Percentiles rank a stretch among this genome's conserved stretches.
phyloP scores from a whole-genome alignment of 768 basidiomycete species.

The Kwoniella europaea region DNA sequence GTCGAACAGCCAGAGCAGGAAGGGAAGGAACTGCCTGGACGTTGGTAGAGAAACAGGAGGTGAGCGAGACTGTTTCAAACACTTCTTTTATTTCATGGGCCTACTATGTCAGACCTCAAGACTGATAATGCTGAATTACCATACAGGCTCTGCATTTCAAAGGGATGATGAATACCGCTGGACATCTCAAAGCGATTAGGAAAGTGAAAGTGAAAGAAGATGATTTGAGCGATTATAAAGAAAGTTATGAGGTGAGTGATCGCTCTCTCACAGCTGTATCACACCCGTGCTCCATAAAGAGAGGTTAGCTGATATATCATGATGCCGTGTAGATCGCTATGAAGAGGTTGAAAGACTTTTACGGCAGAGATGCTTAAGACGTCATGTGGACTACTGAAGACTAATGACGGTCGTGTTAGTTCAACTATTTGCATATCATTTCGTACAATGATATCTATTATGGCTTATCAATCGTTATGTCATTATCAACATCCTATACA shows the following conservation, averaged over 20 bases:
- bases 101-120: conserved; percentile 63
- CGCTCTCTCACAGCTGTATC: neutral
- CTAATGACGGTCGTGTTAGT: no score
- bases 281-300: neutral
- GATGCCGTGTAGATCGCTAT: conserved; percentile 41
- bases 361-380: conserved; percentile 27
- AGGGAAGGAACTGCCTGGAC: conserved; percentile 88
- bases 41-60: conserved; percentile 84
- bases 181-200: conserved; percentile 72
- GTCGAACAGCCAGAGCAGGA: conserved; percentile 93
- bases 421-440: no score
- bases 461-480: neutral
- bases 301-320: neutral
- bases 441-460: no score
- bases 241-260: conserved; percentile 70
- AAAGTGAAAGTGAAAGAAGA: conserved; percentile 69
- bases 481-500: neutral
- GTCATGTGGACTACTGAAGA: no score
- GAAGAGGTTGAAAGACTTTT: conserved; percentile 41
- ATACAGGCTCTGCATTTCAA: conserved; percentile 87
- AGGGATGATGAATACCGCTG: conserved; percentile 72
- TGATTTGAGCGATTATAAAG: conserved; percentile 65
- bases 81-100: neutral
- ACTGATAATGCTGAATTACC: conserved; percentile 1
- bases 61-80: conserved; percentile 17